Evolutionary conservation across 2,329 filamentous ascomycete genomes (phyloP).

Genomic region (Botrytis squamosa): DNA sequence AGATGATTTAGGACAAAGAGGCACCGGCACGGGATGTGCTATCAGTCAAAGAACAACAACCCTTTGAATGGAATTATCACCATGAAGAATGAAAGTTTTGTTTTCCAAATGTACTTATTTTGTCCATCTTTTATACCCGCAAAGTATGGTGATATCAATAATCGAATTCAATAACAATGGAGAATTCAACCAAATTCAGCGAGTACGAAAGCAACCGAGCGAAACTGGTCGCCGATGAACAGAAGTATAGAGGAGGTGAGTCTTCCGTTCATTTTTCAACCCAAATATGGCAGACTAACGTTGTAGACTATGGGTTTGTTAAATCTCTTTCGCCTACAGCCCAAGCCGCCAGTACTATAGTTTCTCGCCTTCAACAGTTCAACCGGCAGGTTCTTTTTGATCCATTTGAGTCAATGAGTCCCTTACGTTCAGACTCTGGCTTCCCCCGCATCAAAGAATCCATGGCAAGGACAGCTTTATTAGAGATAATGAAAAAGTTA

Average conservation of each 20-base stretch:
- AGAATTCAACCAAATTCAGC: background rate
- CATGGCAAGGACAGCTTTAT: constrained; percentile 79
- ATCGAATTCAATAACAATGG: background rate
- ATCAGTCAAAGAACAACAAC: background rate
- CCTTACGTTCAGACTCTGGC: constrained; percentile 82
- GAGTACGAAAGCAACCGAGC: background rate
- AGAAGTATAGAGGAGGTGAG: background rate
- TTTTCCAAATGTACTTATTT: no score
- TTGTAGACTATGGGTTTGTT: constrained; percentile 63
- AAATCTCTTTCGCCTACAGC: constrained; percentile 74
- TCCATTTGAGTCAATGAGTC: constrained; percentile 47
- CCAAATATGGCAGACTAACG: background rate
- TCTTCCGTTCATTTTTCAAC: background rate
- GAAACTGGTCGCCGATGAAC: background rate
- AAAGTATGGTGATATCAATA: background rate
- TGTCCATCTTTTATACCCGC: background rate
- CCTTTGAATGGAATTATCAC: no score
- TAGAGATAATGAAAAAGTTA: constrained; percentile 78
- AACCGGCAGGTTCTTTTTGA: constrained; percentile 63
- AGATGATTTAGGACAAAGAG: background rate
- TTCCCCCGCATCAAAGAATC: constrained; percentile 77
- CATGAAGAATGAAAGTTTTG: background rate
- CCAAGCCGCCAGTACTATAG: constrained; percentile 70
- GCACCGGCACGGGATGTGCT: background rate
- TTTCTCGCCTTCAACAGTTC: constrained; percentile 71